Conservation (phyloP, 495 filamentous ascomycete species). For the Tuber indicum region DNA sequence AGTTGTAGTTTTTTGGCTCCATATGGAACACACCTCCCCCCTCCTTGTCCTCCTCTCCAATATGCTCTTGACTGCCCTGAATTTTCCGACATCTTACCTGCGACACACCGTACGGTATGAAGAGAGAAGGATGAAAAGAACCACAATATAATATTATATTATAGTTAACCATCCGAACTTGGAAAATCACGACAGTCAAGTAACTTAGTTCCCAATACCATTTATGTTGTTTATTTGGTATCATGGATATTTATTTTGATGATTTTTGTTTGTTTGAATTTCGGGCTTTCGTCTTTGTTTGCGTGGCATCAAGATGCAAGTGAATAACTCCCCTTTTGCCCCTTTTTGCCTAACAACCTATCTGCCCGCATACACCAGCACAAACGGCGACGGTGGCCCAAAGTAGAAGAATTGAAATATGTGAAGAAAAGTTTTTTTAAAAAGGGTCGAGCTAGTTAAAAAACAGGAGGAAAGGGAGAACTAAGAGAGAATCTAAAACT, state of each 20-base stretch:
- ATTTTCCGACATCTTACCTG: background rate
- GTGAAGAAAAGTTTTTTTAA: background rate
- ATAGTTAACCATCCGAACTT: background rate
- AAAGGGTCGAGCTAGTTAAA: background rate
- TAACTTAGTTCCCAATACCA: background rate
- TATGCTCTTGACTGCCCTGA: background rate
- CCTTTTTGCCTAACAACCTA: background rate
- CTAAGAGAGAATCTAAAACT: constrained; percentile 54
- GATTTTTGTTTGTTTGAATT: background rate
- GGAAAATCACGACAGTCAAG: background rate
- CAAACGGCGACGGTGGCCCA: background rate
- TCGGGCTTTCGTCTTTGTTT: background rate
- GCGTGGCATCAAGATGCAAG: background rate
- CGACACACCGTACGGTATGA: background rate
- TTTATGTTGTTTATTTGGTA: background rate
- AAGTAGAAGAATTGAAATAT: background rate
- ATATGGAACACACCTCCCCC: background rate
- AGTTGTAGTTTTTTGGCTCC: background rate
- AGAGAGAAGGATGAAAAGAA: background rate
- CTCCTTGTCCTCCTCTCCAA: background rate
- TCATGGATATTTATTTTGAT: background rate
- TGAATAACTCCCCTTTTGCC: background rate
- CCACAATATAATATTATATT: too few species aligned
- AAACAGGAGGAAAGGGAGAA: background rate
- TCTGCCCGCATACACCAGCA: background rate